Conservation (phyloP, 2,329 filamentous ascomycete species). For the Beauveria sp. region DNA sequence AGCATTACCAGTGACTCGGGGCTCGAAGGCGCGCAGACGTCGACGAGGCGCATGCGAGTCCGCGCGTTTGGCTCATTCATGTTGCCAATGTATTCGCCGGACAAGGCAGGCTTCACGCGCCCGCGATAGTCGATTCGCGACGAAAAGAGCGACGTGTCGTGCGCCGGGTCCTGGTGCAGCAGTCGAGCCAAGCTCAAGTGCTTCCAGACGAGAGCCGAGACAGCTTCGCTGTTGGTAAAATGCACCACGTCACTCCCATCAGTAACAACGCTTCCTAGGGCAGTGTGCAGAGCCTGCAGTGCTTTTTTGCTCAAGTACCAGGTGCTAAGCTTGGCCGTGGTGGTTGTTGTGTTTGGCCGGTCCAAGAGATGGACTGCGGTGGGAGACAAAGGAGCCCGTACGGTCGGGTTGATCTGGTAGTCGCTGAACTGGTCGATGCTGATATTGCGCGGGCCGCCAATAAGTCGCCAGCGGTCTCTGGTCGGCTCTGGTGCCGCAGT, state of each 20-base stretch:
- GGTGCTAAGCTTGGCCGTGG: background rate
- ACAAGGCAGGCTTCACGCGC: background rate
- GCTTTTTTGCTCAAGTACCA: background rate
- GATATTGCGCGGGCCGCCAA: background rate
- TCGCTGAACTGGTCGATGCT: background rate
- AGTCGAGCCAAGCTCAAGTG: background rate
- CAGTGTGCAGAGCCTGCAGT: background rate
- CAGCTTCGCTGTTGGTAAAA: background rate
- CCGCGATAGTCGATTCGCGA: background rate
- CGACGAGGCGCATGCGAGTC: background rate
- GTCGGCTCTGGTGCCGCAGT: background rate
- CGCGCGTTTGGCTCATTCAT: background rate
- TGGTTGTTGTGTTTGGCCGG: background rate
- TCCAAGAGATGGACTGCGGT: background rate
- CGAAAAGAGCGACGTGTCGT: background rate
- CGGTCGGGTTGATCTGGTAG: background rate
- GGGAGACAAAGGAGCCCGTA: background rate
- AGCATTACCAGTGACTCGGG: background rate
- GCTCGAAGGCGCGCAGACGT: background rate
- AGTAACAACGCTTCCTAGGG: background rate
- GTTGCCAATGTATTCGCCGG: background rate
- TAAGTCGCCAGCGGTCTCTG: background rate
- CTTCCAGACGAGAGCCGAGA: conserved; percentile 1
- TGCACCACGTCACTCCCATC: background rate
- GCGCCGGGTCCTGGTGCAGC: background rate